Evolutionary conservation across 306 rosid genomes (phyloP).

Genomic region (Quercus robur): DNA sequence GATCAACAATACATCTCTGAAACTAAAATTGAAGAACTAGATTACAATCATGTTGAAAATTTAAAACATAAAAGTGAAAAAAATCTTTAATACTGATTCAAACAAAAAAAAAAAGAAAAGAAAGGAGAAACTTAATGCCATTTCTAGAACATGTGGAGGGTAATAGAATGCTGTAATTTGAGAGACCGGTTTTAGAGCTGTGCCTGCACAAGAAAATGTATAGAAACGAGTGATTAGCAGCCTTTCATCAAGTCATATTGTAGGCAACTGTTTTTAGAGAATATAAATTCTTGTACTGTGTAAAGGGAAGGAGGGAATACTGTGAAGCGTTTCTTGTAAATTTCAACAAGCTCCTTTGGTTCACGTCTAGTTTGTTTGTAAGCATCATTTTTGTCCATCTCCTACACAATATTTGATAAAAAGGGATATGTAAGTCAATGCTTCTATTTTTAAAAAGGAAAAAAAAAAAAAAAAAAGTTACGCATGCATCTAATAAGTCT

Average conservation of each 20-base stretch:
- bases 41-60: no score
- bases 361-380: conserved; percentile 54
- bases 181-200: not conserved
- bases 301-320: conserved; percentile 13
- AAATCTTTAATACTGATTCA: no score
- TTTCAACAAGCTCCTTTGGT: conserved; percentile 55
- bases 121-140: no score
- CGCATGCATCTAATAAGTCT: no score
- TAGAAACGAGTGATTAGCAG: not conserved
- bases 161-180: not conserved
- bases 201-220: not conserved
- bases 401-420: conserved; percentile 32
- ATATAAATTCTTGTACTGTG: not conserved
- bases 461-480: no score
- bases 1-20: no score
- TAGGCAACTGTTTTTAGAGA: not conserved
- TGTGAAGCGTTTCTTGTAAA: conserved; percentile 59
- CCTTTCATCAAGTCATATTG: not conserved
- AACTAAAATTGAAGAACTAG: no score
- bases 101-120: no score
- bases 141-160: no score
- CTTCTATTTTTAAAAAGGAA: no score
- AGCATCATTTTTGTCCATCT: conserved; percentile 51
- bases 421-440: not conserved
- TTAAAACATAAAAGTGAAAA: no score